Conservation (phyloP, 2,329 filamentous ascomycete species). For the Colletotrichum noveboracense region DNA sequence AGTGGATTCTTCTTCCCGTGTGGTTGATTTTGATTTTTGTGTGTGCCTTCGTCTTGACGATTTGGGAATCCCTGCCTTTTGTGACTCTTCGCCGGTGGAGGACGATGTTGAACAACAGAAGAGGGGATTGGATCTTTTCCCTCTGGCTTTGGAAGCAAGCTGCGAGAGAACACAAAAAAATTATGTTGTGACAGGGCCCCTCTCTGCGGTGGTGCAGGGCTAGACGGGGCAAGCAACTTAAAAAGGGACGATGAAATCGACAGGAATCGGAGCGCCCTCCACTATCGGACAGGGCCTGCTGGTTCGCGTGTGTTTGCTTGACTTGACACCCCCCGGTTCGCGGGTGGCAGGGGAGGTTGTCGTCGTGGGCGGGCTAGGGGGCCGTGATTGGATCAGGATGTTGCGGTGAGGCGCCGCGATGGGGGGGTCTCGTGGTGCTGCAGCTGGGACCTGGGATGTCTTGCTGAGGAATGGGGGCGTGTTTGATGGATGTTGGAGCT, state of each 20-base stretch:
- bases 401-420: slow-evolving; percentile 18
- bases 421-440: slow-evolving; percentile 16
- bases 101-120: not conserved
- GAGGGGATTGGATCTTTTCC: not conserved
- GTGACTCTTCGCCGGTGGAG: not conserved
- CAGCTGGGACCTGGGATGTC: slow-evolving; percentile 21
- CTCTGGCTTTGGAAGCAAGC: not conserved
- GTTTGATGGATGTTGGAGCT: not conserved
- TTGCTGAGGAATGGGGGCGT: slow-evolving; percentile 18
- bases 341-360: slow-evolving; percentile 13
- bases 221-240: not conserved
- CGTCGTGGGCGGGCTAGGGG: slow-evolving; percentile 10
- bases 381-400: slow-evolving; percentile 20
- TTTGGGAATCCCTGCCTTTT: not conserved
- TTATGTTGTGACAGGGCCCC: not conserved
- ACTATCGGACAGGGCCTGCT: not conserved
- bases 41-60: not conserved
- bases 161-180: not conserved
- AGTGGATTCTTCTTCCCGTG: not conserved
- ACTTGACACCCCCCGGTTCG: slow-evolving; percentile 1
- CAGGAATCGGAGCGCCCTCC: not conserved
- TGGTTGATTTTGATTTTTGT: not conserved
- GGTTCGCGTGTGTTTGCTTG: not conserved
- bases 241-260: slow-evolving; percentile 3
- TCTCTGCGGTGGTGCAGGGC: not conserved